Percentiles rank a stretch among this genome's conserved stretches.
Evolutionary conservation across 768 basidiomycete genomes (phyloP).

Genomic region (Cystobasidium onofrii): DNA sequence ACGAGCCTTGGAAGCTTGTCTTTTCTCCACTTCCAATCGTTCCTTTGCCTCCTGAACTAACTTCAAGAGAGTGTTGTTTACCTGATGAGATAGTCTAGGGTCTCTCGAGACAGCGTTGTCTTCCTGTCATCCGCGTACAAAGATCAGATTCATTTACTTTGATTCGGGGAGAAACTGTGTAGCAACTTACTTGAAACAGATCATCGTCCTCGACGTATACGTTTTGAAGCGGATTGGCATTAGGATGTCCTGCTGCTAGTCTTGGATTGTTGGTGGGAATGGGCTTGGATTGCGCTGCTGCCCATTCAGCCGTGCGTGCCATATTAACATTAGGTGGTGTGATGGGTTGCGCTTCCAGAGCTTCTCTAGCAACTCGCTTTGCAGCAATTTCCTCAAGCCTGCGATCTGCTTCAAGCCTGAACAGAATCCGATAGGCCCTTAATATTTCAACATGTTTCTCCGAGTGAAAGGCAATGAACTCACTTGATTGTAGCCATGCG

Average conservation of each 20-base stretch:
- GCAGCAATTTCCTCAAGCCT: not conserved
- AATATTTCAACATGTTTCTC: too few species aligned
- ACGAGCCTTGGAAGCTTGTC: not conserved
- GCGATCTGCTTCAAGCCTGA: not conserved
- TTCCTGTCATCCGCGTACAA: not conserved
- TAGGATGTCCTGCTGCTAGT: not conserved
- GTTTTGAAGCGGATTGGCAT: not conserved
- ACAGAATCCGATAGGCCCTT: too few species aligned
- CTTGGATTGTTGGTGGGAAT: not conserved
- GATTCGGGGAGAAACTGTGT: too few species aligned
- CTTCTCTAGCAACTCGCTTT: not conserved
- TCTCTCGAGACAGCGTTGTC: not conserved
- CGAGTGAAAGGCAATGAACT: too few species aligned
- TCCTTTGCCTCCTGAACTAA: not conserved
- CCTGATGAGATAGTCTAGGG: not conserved
- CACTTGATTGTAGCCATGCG: not conserved
- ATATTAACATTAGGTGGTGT: not conserved
- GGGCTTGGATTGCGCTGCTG: not conserved
- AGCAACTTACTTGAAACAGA: not conserved
- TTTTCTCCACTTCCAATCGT: not conserved
- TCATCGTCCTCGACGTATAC: not conserved
- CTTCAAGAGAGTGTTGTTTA: not conserved
- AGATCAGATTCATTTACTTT: too few species aligned
- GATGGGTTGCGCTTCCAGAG: not conserved
- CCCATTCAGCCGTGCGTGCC: not conserved